Base-by-base conservation (phyloP, 2,329 filamentous ascomycete genomes). In the Pseudogymnoascus sp. region DNA sequence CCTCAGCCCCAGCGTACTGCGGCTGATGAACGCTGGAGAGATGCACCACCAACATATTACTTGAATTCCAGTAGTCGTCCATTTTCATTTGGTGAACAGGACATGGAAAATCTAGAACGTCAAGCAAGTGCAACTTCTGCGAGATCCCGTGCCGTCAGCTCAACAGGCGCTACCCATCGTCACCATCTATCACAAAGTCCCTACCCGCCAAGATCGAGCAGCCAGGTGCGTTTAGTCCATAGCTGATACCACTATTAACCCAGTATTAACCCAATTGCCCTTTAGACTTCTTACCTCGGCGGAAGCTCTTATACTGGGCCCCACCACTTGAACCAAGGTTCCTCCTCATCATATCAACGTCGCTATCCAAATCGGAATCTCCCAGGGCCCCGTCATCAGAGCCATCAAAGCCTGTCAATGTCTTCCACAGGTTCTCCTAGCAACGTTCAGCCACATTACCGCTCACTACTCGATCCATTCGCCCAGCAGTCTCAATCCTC, bases 1-100 rank as follows among this genome's bases (percentile, higher is more conserved):
- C 82, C 82, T 53, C 71, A 73, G 62, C 66, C 61, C 10, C 61
- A 40, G 33, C 61, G 42, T 6, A 62, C 42, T 29, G 37, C 38
- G 14, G 38, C 24, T 16, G 61, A 56, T 50, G 38, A 62, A 31
- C 38, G 42, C 2, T 62, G 61, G 61, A 62, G 38, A 31, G 21
- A 62, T 38, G 38, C 61, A 61, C 59, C 59, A 13, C 59, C 59
- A 31, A 61, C 44, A 6, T 38, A 63, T 19, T 38, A 61, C 14
- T 24, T 61, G 10, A 62, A 62, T 16, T 50, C 62, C 6, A 61
- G 62, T 16, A 63, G 64, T 33, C 64, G 47, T 11, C 59, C 63
- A 11, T 66, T 65, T 63, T 63, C 61, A 16, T 60, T 60, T 61
- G 37, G 47, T 26, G 61, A 63, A 40, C 42, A 63, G 37, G 44